phyloP scores from a whole-genome alignment of 768 basidiomycete genomes.

The Tylopilus sp. region DNA sequence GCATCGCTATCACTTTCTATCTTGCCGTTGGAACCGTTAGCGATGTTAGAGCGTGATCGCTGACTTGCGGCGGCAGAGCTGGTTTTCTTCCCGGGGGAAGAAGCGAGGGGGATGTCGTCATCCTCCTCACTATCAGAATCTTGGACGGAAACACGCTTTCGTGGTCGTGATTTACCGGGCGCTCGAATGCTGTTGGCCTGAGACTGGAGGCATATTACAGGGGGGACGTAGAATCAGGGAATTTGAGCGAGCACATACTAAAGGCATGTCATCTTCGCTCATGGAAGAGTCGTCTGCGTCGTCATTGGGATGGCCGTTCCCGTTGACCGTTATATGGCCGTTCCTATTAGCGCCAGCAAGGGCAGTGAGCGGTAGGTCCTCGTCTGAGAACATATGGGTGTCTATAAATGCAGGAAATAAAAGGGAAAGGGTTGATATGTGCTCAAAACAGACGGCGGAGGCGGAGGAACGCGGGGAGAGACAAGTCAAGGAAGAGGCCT shows the following conservation, averaged over 20 bases:
- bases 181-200: conserved; percentile 51
- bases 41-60: conserved; percentile 33
- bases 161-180: conserved; percentile 25
- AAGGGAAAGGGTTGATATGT: background rate
- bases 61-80: conserved; percentile 40
- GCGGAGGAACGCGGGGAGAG: conserved; percentile 29
- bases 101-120: conserved; percentile 69
- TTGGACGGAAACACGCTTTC: conserved; percentile 56
- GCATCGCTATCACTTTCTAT: conserved; percentile 40
- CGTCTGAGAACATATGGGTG: conserved; percentile 53
- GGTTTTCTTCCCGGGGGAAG: conserved; percentile 60
- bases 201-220: conserved; percentile 40
- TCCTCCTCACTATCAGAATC: conserved; percentile 60
- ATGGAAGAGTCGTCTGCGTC: conserved; percentile 44
- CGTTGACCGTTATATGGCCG: conserved; percentile 43
- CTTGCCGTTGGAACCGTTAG: conserved; percentile 38
- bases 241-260: conserved; percentile 45
- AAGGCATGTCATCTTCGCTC: conserved; percentile 71
- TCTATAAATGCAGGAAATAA: conserved; percentile 19
- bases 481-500: conserved; percentile 27
- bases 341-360: conserved; percentile 41
- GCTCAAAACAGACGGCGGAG: conserved; percentile 5
- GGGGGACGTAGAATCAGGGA: conserved; percentile 8
- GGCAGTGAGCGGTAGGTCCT: conserved; percentile 49
- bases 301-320: conserved; percentile 38